Base-by-base conservation (phyloP, 2,329 filamentous ascomycete genomes). In the Atkinsonella texensis region DNA sequence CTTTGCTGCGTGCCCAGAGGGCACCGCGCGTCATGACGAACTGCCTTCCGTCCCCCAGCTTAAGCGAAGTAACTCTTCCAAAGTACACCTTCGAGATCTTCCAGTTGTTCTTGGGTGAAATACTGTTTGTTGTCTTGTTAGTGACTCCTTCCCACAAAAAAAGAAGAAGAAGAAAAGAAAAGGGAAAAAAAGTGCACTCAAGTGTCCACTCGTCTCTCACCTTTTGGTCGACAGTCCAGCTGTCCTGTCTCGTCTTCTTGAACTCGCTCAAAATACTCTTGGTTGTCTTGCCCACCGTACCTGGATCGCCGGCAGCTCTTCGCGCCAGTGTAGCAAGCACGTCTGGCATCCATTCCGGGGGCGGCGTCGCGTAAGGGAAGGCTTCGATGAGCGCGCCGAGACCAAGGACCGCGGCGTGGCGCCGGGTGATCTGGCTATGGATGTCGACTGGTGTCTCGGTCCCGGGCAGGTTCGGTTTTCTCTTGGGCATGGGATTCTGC, bases 41-140 rank as follows among this genome's bases (percentile, higher is more conserved):
- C 13, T 35, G 10, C 28, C 44, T 46, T 17, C 10, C 32, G 6
- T 12, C 23, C 46, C 13, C 18, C 2, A 48, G 35, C 46, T 66
- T 73, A 95, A 41, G 90, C 94, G 73, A 98, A 98, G 66, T 98
- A 98, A 68, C 91, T 97, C 83, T 98, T 98, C 93, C 93, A 98
- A 49, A 98, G 74, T 46, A 98, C 94, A 49, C 93, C 93, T 62
- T 96, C 90, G 53, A 98, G 69, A 64, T 97, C 91, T 67, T 97
- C 93, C 11, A 98, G 74, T 63, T 98, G 91, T 60, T 97, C 93
- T 32, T 85, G 73, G 28, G 89, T 89, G 65, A 98, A 98, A 54
- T 89, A 80, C 80, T 86, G 56, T 15, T 0, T 17, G 39, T 54
- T 46, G 48, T 53, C 71, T 60, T 70, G 67, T 46, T 20, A 46